Evolutionary conservation across 176 grass and related monocot species (phyloP).

Genomic region (Microstegium vimineum): DNA sequence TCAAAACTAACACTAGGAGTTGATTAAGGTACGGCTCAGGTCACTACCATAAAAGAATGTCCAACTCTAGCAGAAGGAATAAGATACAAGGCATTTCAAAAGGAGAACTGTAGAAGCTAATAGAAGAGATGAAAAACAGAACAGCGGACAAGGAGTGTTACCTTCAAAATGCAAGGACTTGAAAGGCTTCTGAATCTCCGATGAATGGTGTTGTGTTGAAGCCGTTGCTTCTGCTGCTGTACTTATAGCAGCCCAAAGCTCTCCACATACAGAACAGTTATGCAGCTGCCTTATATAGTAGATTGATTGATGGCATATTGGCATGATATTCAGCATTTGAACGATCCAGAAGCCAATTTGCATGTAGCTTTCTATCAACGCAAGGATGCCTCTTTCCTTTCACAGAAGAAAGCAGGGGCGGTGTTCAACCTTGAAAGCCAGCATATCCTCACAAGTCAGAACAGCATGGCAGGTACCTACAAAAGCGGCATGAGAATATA

Average conservation of each 20-base stretch:
- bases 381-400: slow-evolving; percentile 9
- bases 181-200: neutral
- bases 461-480: neutral
- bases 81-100: neutral
- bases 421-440: neutral
- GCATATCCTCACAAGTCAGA: slow-evolving; percentile 11
- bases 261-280: neutral
- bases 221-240: neutral
- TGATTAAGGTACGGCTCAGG: neutral
- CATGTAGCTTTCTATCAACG: neutral
- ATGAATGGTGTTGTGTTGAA: slow-evolving; percentile 36
- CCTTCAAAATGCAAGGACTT: slow-evolving; percentile 18
- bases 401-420: neutral
- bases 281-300: neutral
- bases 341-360: slow-evolving; percentile 14
- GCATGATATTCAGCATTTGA: slow-evolving; percentile 8
- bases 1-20: neutral
- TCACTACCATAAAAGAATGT: neutral
- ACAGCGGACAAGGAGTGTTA: neutral
- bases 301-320: slow-evolving; percentile 1
- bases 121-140: neutral
- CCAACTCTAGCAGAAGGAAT: neutral
- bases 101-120: neutral
- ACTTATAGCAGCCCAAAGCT: slow-evolving; percentile 37
- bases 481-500: slow-evolving; percentile 31